Percentiles rank a stretch among this genome's conserved stretches.
These are phyloP conservation scores for Pluteus cervinus DNA, from an alignment of 768 basidiomycete species.

Conservation along the genomic window DNA sequence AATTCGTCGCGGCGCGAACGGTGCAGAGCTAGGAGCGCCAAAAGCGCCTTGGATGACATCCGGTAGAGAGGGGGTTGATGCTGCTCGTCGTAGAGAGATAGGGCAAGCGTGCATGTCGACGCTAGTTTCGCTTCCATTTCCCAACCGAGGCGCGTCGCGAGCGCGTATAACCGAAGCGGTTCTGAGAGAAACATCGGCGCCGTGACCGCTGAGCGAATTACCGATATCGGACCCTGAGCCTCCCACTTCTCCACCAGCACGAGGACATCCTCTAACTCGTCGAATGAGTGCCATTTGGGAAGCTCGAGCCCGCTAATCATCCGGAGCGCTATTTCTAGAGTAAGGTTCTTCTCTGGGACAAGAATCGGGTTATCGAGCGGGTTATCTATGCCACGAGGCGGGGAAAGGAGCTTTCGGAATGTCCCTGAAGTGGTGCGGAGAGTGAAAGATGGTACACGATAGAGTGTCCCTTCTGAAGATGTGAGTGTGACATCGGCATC, in stretches of 20 bases:
- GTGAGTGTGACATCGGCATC: conserved; percentile 14
- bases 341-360: conserved; percentile 27
- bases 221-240: conserved; percentile 34
- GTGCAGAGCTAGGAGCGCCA: conserved; percentile 35
- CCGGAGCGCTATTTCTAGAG: conserved; percentile 31
- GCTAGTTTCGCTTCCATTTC: conserved; percentile 36
- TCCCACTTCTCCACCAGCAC: conserved; percentile 41
- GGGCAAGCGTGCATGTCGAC: conserved; percentile 31
- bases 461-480: conserved; percentile 30
- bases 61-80: conserved; percentile 23
- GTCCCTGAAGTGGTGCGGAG: conserved; percentile 47
- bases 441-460: conserved; percentile 41
- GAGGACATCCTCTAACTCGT: conserved; percentile 31
- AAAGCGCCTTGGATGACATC: conserved; percentile 27
- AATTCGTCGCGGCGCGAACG: conserved; percentile 32
- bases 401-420: conserved; percentile 43
- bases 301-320: conserved; percentile 36
- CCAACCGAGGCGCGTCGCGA: conserved; percentile 40
- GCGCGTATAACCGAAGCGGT: conserved; percentile 42
- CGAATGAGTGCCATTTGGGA: conserved; percentile 32
- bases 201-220: conserved; percentile 35
- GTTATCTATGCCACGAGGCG: too few species aligned
- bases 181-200: conserved; percentile 35
- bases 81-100: conserved; percentile 31
- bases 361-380: conserved; percentile 12